Evolutionary conservation across 805 yeast genomes (phyloP).

Genomic region (Teunomyces stri): DNA sequence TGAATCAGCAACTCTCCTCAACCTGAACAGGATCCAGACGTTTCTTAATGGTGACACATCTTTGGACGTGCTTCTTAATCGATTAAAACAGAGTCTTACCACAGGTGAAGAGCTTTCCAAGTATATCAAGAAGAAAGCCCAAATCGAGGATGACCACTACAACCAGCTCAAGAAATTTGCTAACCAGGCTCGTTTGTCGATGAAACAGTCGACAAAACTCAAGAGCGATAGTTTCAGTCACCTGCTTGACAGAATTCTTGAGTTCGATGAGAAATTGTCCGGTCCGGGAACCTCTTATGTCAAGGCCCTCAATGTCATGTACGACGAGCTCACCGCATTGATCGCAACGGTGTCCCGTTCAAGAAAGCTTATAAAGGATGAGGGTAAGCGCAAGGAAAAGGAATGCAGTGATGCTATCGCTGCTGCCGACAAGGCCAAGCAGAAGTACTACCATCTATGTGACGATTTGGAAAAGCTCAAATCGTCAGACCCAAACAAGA

Average conservation of each 20-base stretch:
- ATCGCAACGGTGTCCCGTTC: conserved; percentile 65
- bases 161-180: conserved; percentile 72
- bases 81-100: conserved; percentile 75
- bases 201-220: conserved; percentile 45
- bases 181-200: conserved; percentile 47
- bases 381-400: conserved; percentile 76
- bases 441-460: conserved; percentile 69
- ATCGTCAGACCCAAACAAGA: conserved; percentile 78
- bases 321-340: conserved; percentile 76
- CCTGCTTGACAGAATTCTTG: conserved; percentile 66
- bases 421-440: conserved; percentile 85
- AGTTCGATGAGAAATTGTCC: conserved; percentile 70
- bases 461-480: conserved; percentile 82
- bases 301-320: conserved; percentile 77
- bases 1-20: conserved; percentile 13
- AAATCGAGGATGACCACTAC: conserved; percentile 75
- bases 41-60: conserved; percentile 72
- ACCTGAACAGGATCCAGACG: conserved; percentile 48
- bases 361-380: conserved; percentile 79
- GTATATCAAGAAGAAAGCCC: conserved; percentile 74
- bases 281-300: conserved; percentile 75
- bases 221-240: conserved; percentile 64
- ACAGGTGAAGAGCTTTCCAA: conserved; percentile 84
- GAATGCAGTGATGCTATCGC: conserved; percentile 79
- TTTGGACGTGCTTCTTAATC: conserved; percentile 63